Evolutionary conservation across 75 land plant genomes (phyloP).

Genomic region (Cunninghamia lanceolata): DNA sequence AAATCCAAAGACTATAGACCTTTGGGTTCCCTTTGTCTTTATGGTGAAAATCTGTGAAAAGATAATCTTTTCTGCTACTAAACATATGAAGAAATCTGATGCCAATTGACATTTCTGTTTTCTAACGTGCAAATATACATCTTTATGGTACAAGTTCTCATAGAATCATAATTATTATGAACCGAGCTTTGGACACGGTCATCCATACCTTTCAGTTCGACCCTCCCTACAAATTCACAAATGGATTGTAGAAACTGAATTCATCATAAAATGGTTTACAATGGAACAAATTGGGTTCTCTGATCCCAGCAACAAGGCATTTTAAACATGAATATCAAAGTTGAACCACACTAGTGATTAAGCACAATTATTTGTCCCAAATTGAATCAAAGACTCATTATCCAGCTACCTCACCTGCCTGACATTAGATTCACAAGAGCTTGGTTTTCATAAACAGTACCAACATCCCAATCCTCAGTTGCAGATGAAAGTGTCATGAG

Average conservation of each 20-base stretch:
- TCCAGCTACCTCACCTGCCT: conserved; percentile 28
- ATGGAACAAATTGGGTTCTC: neutral
- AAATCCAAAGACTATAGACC: neutral
- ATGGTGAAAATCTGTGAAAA: neutral
- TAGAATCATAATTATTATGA: neutral
- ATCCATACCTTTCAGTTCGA: neutral
- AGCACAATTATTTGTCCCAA: neutral
- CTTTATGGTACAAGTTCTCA: neutral
- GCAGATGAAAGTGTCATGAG: conserved; percentile 83
- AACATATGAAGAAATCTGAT: neutral
- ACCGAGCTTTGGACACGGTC: neutral
- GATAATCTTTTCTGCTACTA: neutral
- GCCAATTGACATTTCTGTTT: neutral
- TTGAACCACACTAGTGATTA: neutral
- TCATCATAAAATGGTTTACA: neutral
- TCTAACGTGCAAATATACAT: neutral
- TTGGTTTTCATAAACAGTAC: conserved; percentile 53
- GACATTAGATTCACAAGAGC: conserved; percentile 58
- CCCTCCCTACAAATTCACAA: neutral
- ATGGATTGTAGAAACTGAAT: neutral
- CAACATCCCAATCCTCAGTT: conserved; percentile 79
- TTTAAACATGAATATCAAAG: neutral
- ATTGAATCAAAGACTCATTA: neutral
- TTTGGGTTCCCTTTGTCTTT: neutral
- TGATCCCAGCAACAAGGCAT: neutral